Base-by-base conservation (phyloP, 2,329 filamentous ascomycete species). In the Cladosporium sphaerospermum region DNA sequence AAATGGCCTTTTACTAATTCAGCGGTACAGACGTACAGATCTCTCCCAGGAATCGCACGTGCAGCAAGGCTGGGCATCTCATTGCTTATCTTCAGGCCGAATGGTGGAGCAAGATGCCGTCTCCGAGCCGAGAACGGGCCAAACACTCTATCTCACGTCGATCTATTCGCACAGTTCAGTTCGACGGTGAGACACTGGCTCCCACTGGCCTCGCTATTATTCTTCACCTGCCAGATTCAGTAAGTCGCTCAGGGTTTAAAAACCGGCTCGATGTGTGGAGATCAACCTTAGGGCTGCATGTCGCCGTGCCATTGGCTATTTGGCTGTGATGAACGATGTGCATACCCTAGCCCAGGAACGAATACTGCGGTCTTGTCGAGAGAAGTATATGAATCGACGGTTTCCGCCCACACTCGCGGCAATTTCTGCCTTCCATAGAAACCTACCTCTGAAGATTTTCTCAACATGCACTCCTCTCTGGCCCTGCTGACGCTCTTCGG, bases 401-500 rank as follows among this genome's bases (percentile, higher is more conserved):
- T 39, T 33, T 8, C 9, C 3, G 2, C 34, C 34, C 11, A 37
- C 7, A 4, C 9, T 49, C 10, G 32, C 4, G 2, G n/a, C 10
- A 32, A 11, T 10, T n/a, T 28, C 31, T 13, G 16, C 18, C 19
- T 14, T 2, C 28, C 40, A 51, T 28, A 23, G 40, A 4, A 9
- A 10, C 40, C 11, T 10, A 42, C 14, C 40, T 23, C 9, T 23
- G 7, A 42, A 19, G 9, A 23, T 3, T 9, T 8, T 2, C n/a
- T n/a, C 10, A 28, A 42, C 6, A 51, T 51, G 48, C 23, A 44
- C 18, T 14, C 48, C n/a, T 51, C 40, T 13, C 23, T 43, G 47
- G 55, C 10, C 45, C 60, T 45, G 56, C 57, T 14, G 23, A 53
- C 40, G 56, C 57, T 47, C 43, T 42, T 36, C 13, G 40, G 48